Evolutionary conservation across 208 protist genomes (phyloP), one percentile per base, ranked within the genome.

Genomic region (Kentomonas sorsogonicus): DNA sequence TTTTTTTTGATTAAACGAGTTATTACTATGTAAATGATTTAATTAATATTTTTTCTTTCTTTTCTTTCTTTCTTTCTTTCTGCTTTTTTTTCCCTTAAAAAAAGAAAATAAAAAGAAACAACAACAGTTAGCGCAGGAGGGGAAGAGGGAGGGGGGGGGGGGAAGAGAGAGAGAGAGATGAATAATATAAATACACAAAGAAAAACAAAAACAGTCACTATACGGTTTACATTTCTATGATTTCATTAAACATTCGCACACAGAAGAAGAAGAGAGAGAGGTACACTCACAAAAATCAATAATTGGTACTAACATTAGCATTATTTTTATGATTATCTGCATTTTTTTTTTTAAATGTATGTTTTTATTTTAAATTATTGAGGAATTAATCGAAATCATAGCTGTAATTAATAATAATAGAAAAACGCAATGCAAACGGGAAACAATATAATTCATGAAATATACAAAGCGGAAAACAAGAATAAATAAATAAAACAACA

Each of bases 51-150:
- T n/a, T n/a, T n/a, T n/a, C n/a, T n/a, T n/a, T n/a, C 11, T 46
- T 46, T 9, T 46, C 10, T 46, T 22, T 46, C 18, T 22, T 5
- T 46, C 7, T n/a, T 46, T n/a, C 20, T 46, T 46, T 5, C 18
- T 22, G 16, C 20, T 22, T n/a, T n/a, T 26, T 9, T 16, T 46
- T n/a, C 41, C 18, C 40, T 26, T n/a, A 50, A 65, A 57, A 57
- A 47, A 11, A 33, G 48, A 26, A 59, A 22, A 39, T 11, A 31
- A 53, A 39, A 4, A 53, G 29, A 31, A 23, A 53, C 33, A 43
- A 31, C 30, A 67, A 63, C 10, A 59, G 40, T 53, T 27, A 36
- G 43, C 20, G 39, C 22, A 33, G 29, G 38, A 53, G 36, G 38
- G 34, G n/a, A 45, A 44, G 33, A 46, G 11, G 39, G 41, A 30